Conservation (phyloP, 306 rosid genomes). For the Medicago ruthenica region DNA sequence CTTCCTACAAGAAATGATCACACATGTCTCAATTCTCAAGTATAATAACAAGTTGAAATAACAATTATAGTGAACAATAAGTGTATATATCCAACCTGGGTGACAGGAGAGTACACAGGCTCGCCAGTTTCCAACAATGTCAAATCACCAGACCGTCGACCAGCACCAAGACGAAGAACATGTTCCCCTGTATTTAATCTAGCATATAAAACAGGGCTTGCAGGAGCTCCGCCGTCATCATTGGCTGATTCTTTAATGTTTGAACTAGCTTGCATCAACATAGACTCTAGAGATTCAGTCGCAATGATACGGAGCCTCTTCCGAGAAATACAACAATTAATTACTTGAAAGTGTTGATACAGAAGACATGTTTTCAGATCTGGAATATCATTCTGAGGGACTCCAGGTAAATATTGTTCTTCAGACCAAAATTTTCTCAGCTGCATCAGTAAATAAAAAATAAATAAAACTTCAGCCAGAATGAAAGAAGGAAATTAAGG, state of each 20-base stretch:
- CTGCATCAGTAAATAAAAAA: conserved; percentile 58
- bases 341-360: conserved; percentile 86
- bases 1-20: conserved; percentile 71
- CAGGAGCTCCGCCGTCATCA: conserved; percentile 42
- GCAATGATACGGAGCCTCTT: conserved; percentile 75
- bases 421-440: conserved; percentile 81
- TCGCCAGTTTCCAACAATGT: conserved; percentile 97
- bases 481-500: conserved; percentile 30
- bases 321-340: conserved; percentile 91
- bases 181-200: conserved; percentile 75
- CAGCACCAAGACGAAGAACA: conserved; percentile 88
- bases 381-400: conserved; percentile 84
- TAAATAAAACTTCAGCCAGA: conserved; percentile 36
- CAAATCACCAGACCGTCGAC: conserved; percentile 59
- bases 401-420: conserved; percentile 69
- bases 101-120: conserved; percentile 84
- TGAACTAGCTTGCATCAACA: conserved; percentile 68
- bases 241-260: conserved; percentile 50
- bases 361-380: conserved; percentile 89
- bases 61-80: conserved; percentile 35
- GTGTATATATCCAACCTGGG: conserved; percentile 70
- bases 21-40: conserved; percentile 42
- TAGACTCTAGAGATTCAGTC: conserved; percentile 71
- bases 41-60: conserved; percentile 31
- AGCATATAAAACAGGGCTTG: conserved; percentile 72